These are phyloP conservation scores for Bruguiera gymnorhiza DNA, from an alignment of 345 rosid genomes.

Conservation along the genomic window DNA sequence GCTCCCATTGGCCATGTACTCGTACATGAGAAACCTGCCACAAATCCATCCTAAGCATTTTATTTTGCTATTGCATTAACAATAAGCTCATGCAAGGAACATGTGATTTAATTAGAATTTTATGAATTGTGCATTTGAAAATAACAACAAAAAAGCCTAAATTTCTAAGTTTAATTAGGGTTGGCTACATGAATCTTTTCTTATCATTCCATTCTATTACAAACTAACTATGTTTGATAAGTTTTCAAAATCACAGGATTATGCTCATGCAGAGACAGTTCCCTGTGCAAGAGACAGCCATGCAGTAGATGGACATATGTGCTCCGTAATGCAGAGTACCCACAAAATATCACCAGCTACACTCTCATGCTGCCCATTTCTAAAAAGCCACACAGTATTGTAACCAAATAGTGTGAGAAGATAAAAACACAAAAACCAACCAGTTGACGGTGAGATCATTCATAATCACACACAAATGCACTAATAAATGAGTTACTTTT, in stretches of 20 bases:
- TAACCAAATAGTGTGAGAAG: neutral
- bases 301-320: too few species aligned
- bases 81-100: neutral
- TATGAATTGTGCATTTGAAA: neutral
- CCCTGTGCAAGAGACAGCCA: too few species aligned
- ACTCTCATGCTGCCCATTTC: too few species aligned
- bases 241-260: too few species aligned
- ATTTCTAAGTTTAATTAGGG: too few species aligned
- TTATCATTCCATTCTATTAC: too few species aligned
- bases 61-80: neutral
- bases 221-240: too few species aligned
- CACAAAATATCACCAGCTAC: too few species aligned
- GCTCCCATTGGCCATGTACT: slow-evolving; percentile 89
- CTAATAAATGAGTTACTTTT: slow-evolving; percentile 49
- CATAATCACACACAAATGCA: neutral
- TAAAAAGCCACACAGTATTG: neutral
- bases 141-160: too few species aligned
- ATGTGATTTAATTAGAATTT: neutral
- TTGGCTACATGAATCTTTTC: too few species aligned
- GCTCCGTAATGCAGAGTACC: too few species aligned
- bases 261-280: too few species aligned
- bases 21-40: slow-evolving; percentile 84
- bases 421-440: neutral
- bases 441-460: neutral
- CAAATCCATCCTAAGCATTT: slow-evolving; percentile 15